A percentile compares a stretch with the other conserved stretches of the same genome.
Conservation (phyloP, 75 land plant genomes). For the Adiantum capillusveneris region DNA sequence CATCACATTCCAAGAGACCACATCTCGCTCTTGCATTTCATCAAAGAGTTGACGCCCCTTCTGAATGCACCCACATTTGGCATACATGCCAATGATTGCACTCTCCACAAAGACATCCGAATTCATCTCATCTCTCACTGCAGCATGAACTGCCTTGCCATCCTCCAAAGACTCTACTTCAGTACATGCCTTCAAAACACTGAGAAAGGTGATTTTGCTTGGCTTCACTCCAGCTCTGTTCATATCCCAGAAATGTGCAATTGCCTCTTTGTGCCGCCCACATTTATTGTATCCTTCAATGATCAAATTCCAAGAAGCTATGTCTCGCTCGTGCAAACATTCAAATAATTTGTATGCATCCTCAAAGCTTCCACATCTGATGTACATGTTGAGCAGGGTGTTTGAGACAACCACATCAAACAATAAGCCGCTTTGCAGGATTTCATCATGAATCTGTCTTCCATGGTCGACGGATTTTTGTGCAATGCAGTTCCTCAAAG, state of each 20-base stretch:
- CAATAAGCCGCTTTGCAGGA: no score
- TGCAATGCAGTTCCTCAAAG: no score
- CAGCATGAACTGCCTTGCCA: neutral
- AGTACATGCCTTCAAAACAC: slow-evolving; percentile 12
- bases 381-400: slow-evolving; percentile 54
- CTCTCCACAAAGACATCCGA: slow-evolving; percentile 2
- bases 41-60: slow-evolving; percentile 20
- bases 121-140: neutral
- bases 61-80: slow-evolving; percentile 13
- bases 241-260: slow-evolving; percentile 45
- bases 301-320: slow-evolving; percentile 78
- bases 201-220: slow-evolving; percentile 5
- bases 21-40: slow-evolving; percentile 19
- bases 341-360: slow-evolving; percentile 36
- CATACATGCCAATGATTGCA: slow-evolving; percentile 16
- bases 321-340: slow-evolving; percentile 24
- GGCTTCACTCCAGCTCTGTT: slow-evolving; percentile 14
- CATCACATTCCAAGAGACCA: slow-evolving; percentile 29
- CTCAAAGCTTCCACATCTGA: slow-evolving; percentile 17
- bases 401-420: neutral
- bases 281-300: slow-evolving; percentile 60
- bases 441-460: no score
- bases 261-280: slow-evolving; percentile 45
- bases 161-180: neutral
- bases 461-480: no score